Evolutionary conservation across 495 filamentous ascomycete species (phyloP), one percentile per base, ranked within the genome.

Genomic region (Neurospora cerealis): DNA sequence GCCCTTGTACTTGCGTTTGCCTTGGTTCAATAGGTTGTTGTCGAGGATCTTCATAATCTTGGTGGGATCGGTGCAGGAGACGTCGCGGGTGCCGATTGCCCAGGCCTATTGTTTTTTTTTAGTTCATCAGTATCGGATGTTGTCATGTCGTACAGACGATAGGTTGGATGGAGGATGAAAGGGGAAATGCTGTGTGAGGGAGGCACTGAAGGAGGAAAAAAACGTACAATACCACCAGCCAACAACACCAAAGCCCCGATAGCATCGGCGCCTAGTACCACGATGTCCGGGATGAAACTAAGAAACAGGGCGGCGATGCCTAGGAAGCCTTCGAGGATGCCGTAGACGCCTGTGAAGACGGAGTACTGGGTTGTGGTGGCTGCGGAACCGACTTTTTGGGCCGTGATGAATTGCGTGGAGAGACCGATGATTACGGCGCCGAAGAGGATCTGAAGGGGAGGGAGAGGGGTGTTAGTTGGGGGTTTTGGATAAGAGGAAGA

Each of bases 201-300:
- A 28, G 24, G 24, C 24, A 28, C 24, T 28, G 24, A 28, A 28
- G 24, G 24, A 28, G 24, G 24, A 28, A 28, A 28, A 28, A 28
- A 28, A 86, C 89, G 76, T 85, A 89, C 88, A 71, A 88, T 84
- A 24, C 83, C 89, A 40, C 84, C 87, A 15, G 84, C 87, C 5
- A 89, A 78, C 46, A 86, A 82, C 39, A 88, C 80, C 19, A 87
- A 70, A 1, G 77, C 74, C 0, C 83, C 78, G 0, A 89, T 41
- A 0, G 76, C 85, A 76, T 89, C 88, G 1, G 86, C 75, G 0
- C 73, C 80, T 66, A 85, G 76, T 5, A 81, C 77, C 7, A 84
- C 77, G 0, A 87, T 71, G 0, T 78, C 79, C 3, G 83, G 81
- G 10, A 88, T 78, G 7, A 80, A 76, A 11, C 82, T 79, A 36